Conservation (phyloP, 306 rosid species). For the Delonix regia region DNA sequence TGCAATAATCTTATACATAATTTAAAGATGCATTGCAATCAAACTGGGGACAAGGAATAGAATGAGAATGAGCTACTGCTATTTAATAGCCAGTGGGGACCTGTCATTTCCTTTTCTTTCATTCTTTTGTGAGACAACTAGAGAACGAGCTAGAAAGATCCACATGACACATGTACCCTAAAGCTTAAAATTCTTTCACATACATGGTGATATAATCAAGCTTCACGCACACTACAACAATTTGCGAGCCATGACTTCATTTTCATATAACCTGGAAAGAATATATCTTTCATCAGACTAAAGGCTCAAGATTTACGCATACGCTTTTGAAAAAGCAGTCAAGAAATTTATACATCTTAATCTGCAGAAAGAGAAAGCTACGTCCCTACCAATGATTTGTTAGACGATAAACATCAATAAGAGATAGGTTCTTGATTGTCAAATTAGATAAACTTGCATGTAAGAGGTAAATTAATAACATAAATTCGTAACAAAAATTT, state of each 20-base stretch:
- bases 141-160: neutral
- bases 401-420: too few species aligned
- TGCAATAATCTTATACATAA: too few species aligned
- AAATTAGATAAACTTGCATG: too few species aligned
- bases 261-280: neutral
- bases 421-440: neutral
- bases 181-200: too few species aligned
- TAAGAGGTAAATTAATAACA: too few species aligned
- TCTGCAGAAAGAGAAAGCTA: neutral
- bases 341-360: neutral
- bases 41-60: neutral
- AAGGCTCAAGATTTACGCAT: neutral
- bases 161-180: neutral
- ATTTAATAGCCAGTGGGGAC: neutral
- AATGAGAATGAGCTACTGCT: neutral
- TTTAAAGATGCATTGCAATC: too few species aligned
- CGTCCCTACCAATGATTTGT: too few species aligned
- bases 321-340: neutral
- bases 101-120: neutral
- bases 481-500: too few species aligned
- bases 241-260: neutral
- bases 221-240: neutral
- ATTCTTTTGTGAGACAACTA: neutral
- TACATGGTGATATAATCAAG: neutral
- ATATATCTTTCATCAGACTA: neutral